Percentiles rank a stretch among this genome's conserved stretches.
These are phyloP conservation scores for Boletus pseudo-olivaceus DNA, from an alignment of 768 basidiomycete species.

Conservation along the genomic window DNA sequence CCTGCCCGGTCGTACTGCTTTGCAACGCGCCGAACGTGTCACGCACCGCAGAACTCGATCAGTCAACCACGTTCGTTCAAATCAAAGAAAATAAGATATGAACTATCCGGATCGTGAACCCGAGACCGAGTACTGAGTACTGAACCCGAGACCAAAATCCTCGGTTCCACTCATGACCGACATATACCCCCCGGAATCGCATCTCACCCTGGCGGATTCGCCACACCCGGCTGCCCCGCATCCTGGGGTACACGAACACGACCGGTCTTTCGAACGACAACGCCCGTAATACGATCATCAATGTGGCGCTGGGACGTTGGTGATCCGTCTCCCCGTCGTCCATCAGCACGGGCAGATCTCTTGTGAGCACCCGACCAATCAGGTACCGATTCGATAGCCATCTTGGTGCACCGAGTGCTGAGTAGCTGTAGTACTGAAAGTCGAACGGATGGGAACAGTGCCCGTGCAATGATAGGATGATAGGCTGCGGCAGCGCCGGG, in stretches of 20 bases:
- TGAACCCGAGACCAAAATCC: background rate
- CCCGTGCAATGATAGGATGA: background rate
- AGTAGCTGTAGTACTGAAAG: no score
- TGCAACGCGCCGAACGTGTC: slow-evolving; percentile 9
- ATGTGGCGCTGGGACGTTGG: background rate
- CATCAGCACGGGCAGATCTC: slow-evolving; percentile 5
- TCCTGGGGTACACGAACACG: slow-evolving; percentile 24
- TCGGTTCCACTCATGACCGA: slow-evolving; percentile 12
- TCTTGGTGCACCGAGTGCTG: background rate
- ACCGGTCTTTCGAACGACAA: slow-evolving; percentile 17
- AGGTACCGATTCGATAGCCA: background rate
- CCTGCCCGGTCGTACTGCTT: background rate
- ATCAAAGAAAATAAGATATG: background rate
- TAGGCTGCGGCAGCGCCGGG: background rate
- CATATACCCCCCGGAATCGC: slow-evolving; percentile 24
- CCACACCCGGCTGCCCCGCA: slow-evolving; percentile 14
- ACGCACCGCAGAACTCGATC: slow-evolving; percentile 7
- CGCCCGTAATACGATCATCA: slow-evolving; percentile 6
- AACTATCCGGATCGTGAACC: background rate
- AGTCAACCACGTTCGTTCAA: background rate
- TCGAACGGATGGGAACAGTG: background rate
- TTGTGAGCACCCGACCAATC: slow-evolving; percentile 14
- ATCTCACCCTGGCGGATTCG: slow-evolving; percentile 18
- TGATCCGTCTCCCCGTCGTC: slow-evolving; percentile 18
- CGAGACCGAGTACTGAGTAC: no score